Conservation (phyloP, 2,329 filamentous ascomycete genomes). For the Claviceps spartinae region DNA sequence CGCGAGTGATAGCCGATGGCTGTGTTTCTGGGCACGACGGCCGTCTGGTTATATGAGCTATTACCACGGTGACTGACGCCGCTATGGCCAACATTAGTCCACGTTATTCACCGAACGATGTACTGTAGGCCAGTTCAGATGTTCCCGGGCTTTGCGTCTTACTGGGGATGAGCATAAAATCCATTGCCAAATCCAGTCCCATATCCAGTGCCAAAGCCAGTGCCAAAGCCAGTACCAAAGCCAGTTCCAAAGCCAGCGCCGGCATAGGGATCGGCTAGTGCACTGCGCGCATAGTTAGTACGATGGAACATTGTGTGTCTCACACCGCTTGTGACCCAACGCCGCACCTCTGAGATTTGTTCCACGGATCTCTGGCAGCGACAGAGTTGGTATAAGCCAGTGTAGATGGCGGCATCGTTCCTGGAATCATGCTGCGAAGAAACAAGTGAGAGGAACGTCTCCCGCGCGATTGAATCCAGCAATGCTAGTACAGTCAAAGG, state of each 20-base stretch:
- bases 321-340: not conserved
- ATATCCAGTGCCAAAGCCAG: too few relatives aligned
- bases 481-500: not conserved
- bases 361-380: constrained; percentile 36
- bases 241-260: constrained; percentile 20
- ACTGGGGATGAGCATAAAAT: constrained; percentile 25
- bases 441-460: not conserved
- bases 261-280: constrained; percentile 17
- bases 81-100: constrained; percentile 21
- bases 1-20: constrained; percentile 23
- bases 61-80: constrained; percentile 29
- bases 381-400: constrained; percentile 33
- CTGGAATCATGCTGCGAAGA: constrained; percentile 20
- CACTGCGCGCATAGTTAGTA: constrained; percentile 13
- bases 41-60: constrained; percentile 18
- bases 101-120: constrained; percentile 1
- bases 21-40: constrained; percentile 8
- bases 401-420: constrained; percentile 33
- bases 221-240: too few relatives aligned
- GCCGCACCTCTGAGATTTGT: constrained; percentile 38
- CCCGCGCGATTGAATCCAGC: not conserved
- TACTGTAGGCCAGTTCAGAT: not conserved
- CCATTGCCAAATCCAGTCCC: constrained; percentile 8
- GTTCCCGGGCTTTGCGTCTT: constrained; percentile 12
- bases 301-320: constrained; percentile 10